A percentile compares a stretch with the other conserved stretches of the same genome.
phyloP scores from a whole-genome alignment of 352 stramenopile genomes.

The Phytophthora kernoviae region DNA sequence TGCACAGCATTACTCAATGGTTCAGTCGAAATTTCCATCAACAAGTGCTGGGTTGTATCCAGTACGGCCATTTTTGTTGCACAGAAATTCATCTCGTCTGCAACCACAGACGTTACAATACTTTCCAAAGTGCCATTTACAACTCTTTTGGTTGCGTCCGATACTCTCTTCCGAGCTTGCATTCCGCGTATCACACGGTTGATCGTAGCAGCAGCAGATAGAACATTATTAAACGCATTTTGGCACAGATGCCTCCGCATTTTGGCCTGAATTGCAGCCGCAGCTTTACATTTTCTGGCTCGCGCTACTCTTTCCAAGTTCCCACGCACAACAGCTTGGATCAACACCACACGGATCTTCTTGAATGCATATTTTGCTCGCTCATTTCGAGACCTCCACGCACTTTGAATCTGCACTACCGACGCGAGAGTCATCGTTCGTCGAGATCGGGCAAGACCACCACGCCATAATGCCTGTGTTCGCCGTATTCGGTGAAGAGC shows the following conservation, averaged over 20 bases:
- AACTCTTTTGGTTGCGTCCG: slow-evolving; percentile 6
- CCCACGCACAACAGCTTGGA: slow-evolving; percentile 36
- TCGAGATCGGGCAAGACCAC: slow-evolving; percentile 16
- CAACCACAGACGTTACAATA: slow-evolving; percentile 8
- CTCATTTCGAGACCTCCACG: slow-evolving; percentile 34
- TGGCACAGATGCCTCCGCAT: slow-evolving; percentile 25
- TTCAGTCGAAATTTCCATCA: slow-evolving; percentile 1
- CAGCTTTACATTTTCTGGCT: slow-evolving; percentile 21
- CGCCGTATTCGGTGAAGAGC: slow-evolving; percentile 21
- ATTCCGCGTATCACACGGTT: slow-evolving; percentile 44
- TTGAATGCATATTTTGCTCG: slow-evolving; percentile 34
- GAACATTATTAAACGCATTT: slow-evolving; percentile 15
- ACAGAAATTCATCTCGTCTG: slow-evolving; percentile 1
- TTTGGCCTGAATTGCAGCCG: slow-evolving; percentile 35
- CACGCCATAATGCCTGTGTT: slow-evolving; percentile 38
- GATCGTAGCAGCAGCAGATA: slow-evolving; percentile 26
- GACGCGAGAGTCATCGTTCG: slow-evolving; percentile 19
- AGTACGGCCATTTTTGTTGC: slow-evolving; percentile 5
- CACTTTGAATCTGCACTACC: slow-evolving; percentile 35
- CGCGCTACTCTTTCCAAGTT: slow-evolving; percentile 20
- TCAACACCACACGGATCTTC: slow-evolving; percentile 33
- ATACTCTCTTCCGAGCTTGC: slow-evolving; percentile 18
- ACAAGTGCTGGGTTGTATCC: slow-evolving; percentile 5
- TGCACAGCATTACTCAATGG: not conserved
- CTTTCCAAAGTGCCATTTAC: slow-evolving; percentile 7